These are phyloP conservation scores for Plenodomus biglobosus DNA, from an alignment of 2,329 filamentous ascomycete species.

Conservation along the genomic window DNA sequence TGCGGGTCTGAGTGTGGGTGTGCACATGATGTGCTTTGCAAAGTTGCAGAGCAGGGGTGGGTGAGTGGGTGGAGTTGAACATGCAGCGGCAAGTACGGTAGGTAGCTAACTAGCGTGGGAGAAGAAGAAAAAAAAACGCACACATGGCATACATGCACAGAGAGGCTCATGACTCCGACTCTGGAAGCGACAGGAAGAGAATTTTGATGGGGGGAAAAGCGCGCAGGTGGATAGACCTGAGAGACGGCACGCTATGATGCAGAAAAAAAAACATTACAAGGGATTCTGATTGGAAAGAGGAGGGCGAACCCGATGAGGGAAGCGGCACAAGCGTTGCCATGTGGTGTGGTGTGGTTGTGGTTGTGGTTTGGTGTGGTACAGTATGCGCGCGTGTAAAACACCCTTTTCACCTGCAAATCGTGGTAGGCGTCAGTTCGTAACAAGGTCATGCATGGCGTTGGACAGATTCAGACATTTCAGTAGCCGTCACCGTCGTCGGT, in stretches of 20 bases:
- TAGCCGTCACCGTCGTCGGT: slow-evolving; percentile 51
- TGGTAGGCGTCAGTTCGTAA: slow-evolving; percentile 2
- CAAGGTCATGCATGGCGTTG: slow-evolving; percentile 1
- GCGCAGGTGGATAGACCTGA: too few species aligned
- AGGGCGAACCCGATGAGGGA: background rate
- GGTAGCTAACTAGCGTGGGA: too few species aligned
- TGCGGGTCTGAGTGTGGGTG: too few species aligned
- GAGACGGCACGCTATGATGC: background rate
- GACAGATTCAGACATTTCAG: slow-evolving; percentile 14
- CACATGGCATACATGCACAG: too few species aligned
- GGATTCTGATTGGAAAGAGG: background rate
- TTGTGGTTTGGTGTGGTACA: slow-evolving; percentile 5
- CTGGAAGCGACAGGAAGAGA: too few species aligned
- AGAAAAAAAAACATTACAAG: slow-evolving; percentile 3
- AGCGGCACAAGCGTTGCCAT: background rate
- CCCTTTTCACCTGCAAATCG: slow-evolving; percentile 6
- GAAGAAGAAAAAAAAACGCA: too few species aligned
- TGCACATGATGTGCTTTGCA: too few species aligned
- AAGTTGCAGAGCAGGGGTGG: too few species aligned
- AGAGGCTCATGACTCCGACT: too few species aligned
- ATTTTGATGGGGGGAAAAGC: background rate
- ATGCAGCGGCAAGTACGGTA: too few species aligned
- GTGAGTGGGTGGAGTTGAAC: too few species aligned
- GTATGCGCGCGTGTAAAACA: too few species aligned
- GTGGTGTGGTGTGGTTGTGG: slow-evolving; percentile 4